Evolutionary conservation across 805 yeast genomes (phyloP), one percentile per base, ranked within the genome.

Genomic region (Metschnikowia gelsemii): DNA sequence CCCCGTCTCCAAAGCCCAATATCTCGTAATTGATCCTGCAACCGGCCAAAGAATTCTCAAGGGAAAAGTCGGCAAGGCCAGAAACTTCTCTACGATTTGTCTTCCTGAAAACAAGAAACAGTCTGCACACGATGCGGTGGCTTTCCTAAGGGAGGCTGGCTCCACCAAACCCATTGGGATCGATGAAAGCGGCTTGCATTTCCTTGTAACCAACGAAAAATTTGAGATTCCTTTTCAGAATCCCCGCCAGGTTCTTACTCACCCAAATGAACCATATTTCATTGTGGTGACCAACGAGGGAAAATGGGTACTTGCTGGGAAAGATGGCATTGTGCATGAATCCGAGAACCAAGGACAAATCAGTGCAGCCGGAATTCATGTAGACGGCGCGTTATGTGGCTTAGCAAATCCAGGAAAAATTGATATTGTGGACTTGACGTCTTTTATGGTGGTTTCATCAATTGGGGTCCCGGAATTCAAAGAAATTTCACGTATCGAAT

Each of bases 371-470:
- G 66, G 48, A 13, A 49, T 74, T 8, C 80, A 76, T 46, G 75
- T 73, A 18, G 80, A 76, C 54, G 80, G 80, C 3, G 69, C 66
- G 3, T 55, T 75, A 12, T 42, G 72, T 1, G 76, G 72, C 0
- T 45, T 73, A 2, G 50, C 61, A 14, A 18, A 30, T n/a, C 19
- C 14, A 2, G 68, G 63, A 5, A 46, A 54, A 11, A 61, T 77
- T 4, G 43, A 54, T 2, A 62, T 78, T 4, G 66, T 59, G 48
- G 72, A 70, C 42, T 48, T 76, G 18, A 57, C 73, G 2, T 59
- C 62, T 21, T 68, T 74, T 2, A 51, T 52, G 8, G 40, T 58
- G 14, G 72, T 64, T 8, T 56, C 76, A 3, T 14, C 37, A 4
- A 27, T 45, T 20, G 35, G 28, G 3, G 33, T 36, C 20, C 26